A percentile compares a stretch with the other conserved stretches of the same genome.
Conservation (phyloP, 805 yeast genomes). For the Candida sithepensis region DNA sequence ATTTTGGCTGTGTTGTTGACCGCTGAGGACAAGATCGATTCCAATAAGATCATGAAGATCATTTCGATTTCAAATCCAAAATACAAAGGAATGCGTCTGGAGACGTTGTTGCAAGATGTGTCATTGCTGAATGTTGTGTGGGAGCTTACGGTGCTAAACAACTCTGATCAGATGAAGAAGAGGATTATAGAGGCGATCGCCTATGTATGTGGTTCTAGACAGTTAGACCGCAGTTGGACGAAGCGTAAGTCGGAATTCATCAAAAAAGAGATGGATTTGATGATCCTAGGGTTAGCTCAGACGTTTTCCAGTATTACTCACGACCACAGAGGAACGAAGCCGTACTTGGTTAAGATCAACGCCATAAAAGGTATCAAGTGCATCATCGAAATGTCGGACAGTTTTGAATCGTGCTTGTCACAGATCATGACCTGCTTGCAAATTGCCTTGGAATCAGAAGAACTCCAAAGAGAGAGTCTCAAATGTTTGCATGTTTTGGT, state of each 20-base stretch:
- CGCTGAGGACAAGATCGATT: conserved; percentile 45
- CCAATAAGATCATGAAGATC: conserved; percentile 47
- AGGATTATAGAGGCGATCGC: conserved; percentile 42
- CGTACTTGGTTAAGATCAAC: conserved; percentile 66
- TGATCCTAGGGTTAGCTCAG: conserved; percentile 73
- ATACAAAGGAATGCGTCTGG: conserved; percentile 32
- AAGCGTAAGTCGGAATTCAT: conserved; percentile 32
- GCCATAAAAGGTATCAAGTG: conserved; percentile 73
- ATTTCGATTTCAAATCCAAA: conserved; percentile 51
- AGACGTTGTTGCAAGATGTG: conserved; percentile 29
- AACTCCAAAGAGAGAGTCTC: conserved; percentile 58
- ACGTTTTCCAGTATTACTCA: conserved; percentile 76
- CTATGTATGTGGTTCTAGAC: conserved; percentile 20
- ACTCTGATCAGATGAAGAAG: conserved; percentile 21
- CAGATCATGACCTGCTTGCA: conserved; percentile 86
- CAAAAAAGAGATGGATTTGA: conserved; percentile 45
- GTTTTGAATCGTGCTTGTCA: conserved; percentile 56
- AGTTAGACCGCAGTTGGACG: conserved; percentile 15
- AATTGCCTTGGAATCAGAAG: conserved; percentile 62
- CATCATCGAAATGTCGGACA: conserved; percentile 48
- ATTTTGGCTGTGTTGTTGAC: conserved; percentile 59
- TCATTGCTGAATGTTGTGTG: conserved; percentile 31
- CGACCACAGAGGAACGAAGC: conserved; percentile 65
- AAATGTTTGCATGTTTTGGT: conserved; percentile 67
- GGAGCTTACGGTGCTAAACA: conserved; percentile 43